A percentile compares a stretch with the other conserved stretches of the same genome.
Conservation (phyloP, 768 basidiomycete species). For the Amanita rimosa region DNA sequence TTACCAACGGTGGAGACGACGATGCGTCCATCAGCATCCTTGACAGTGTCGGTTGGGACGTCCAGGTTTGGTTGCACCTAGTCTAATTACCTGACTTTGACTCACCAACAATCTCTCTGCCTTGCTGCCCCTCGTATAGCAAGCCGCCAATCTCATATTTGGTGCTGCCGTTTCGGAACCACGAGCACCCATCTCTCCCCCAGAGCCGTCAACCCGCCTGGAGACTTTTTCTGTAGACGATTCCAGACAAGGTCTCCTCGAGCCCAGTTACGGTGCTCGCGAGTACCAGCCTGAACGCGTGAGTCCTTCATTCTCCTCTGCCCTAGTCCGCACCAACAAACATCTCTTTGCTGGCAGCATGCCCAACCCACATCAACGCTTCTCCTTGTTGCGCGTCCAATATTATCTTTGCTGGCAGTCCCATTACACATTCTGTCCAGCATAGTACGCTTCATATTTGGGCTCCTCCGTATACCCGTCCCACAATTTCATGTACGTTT, state of each 20-base stretch:
- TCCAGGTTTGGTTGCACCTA: constrained; percentile 33
- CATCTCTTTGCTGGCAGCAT: constrained; percentile 7
- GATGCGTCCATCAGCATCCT: constrained; percentile 53
- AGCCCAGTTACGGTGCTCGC: constrained; percentile 9
- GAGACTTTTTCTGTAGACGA: constrained; percentile 45
- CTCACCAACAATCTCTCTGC: background rate
- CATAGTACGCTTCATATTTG: constrained; percentile 55
- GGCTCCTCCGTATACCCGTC: constrained; percentile 55
- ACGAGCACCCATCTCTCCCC: constrained; percentile 9
- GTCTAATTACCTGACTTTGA: background rate
- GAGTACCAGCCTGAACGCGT: constrained; percentile 8
- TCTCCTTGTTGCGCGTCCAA: constrained; percentile 17
- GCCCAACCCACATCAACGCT: constrained; percentile 14
- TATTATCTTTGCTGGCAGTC: constrained; percentile 41
- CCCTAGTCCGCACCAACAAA: background rate
- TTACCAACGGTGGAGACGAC: constrained; percentile 50
- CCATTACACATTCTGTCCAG: constrained; percentile 50
- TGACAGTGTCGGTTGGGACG: constrained; percentile 57
- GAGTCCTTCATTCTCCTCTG: constrained; percentile 7
- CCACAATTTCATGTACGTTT: constrained; percentile 38
- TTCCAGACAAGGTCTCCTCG: constrained; percentile 22
- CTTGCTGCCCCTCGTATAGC: constrained; percentile 20
- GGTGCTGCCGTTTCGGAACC: constrained; percentile 17
- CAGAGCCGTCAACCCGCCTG: constrained; percentile 9
- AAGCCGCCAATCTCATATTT: constrained; percentile 52